phyloP scores from a whole-genome alignment of 192 early-diverging fungal species.

The Mortierella alpina region DNA sequence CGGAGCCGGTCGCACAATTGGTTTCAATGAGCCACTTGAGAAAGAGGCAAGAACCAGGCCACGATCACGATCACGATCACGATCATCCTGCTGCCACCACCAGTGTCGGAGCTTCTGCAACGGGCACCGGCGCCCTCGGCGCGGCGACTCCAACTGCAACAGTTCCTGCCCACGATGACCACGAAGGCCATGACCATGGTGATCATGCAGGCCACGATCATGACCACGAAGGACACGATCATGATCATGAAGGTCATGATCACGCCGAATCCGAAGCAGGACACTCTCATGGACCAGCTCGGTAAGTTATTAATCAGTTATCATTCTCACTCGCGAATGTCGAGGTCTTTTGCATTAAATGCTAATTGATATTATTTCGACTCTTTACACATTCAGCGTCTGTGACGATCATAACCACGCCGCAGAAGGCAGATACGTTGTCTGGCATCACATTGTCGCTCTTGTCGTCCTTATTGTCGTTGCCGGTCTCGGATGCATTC shows the following conservation, averaged over 20 bases:
- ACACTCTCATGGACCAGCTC: constrained; percentile 44
- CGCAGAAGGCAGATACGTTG: constrained; percentile 19
- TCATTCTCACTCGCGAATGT: neutral
- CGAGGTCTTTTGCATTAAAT: neutral
- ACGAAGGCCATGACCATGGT: neutral
- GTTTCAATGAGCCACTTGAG: too few species aligned
- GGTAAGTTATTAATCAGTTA: constrained; percentile 14
- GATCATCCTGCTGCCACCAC: neutral
- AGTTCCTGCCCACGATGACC: neutral
- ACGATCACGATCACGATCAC: constrained; percentile 31
- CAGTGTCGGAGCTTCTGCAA: neutral
- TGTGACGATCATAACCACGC: constrained; percentile 39
- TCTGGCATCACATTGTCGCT: constrained; percentile 62
- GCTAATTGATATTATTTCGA: neutral
- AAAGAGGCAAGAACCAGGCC: neutral
- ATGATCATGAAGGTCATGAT: neutral
- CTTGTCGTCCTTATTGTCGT: constrained; percentile 65
- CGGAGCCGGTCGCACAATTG: too few species aligned
- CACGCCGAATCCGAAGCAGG: constrained; percentile 10
- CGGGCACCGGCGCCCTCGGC: too few species aligned
- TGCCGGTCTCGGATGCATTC: constrained; percentile 57
- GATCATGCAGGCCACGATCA: constrained; percentile 1
- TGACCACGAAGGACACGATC: constrained; percentile 7
- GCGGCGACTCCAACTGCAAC: too few species aligned
- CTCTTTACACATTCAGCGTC: constrained; percentile 5